A percentile compares a stretch with the other conserved stretches of the same genome.
phyloP scores from a whole-genome alignment of 306 rosid species.

The Hippophae gyantsensis region DNA sequence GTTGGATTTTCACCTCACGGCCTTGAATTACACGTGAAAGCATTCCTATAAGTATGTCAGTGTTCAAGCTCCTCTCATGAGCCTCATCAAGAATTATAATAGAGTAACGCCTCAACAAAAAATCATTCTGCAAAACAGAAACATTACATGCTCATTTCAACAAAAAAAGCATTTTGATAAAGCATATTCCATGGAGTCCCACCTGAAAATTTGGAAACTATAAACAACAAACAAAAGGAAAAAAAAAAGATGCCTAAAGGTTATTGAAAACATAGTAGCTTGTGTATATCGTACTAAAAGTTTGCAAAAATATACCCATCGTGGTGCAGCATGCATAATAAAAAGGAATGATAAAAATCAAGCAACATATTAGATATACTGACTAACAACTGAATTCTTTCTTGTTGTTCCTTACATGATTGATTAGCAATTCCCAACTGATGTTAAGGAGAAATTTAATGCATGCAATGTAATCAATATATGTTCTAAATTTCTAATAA shows the following conservation, averaged over 20 bases:
- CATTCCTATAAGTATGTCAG: conserved; percentile 89
- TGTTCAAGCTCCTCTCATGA: conserved; percentile 97
- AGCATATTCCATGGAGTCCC: too few relatives aligned
- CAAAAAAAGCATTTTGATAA: too few relatives aligned
- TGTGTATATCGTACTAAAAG: too few relatives aligned
- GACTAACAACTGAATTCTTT: neutral
- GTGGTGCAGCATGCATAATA: neutral
- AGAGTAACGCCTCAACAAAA: conserved; percentile 68
- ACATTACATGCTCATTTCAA: too few relatives aligned
- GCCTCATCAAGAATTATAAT: conserved; percentile 86
- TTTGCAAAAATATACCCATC: too few relatives aligned
- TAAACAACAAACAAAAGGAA: too few relatives aligned
- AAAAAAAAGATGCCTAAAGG: too few relatives aligned
- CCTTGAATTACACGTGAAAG: conserved; percentile 59
- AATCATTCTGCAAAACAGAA: conserved; percentile 51
- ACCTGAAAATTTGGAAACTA: too few relatives aligned
- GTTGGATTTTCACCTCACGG: conserved; percentile 51
- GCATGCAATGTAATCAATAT: neutral
- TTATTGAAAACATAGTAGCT: too few relatives aligned
- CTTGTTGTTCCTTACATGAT: neutral
- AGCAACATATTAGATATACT: neutral
- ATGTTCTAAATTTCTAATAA: too few relatives aligned
- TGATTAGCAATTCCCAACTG: neutral
- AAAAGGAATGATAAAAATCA: neutral
- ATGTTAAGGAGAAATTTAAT: neutral